Percentiles rank a stretch among this genome's conserved stretches.
These are phyloP conservation scores for Cladophialophora immunda DNA, from an alignment of 2,329 filamentous ascomycete genomes.

Conservation along the genomic window DNA sequence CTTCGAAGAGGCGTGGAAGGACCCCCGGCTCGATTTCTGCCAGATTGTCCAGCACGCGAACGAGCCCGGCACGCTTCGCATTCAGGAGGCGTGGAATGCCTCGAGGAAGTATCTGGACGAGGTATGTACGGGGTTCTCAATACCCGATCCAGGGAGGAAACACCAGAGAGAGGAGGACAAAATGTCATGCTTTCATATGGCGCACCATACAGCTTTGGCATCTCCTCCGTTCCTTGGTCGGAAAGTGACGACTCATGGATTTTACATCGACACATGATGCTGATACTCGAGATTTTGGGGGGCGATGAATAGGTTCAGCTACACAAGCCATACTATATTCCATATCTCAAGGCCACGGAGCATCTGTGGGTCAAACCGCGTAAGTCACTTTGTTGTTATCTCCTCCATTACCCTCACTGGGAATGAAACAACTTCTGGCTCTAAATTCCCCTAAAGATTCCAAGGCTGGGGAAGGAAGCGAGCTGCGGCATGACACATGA, in stretches of 20 bases:
- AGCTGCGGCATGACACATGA: too few relatives aligned
- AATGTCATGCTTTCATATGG: too few relatives aligned
- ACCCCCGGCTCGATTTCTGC: conserved; percentile 11
- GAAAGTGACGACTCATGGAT: neutral
- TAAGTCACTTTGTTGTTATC: neutral
- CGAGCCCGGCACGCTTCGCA: conserved; percentile 7
- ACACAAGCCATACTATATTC: conserved; percentile 7
- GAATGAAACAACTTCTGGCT: neutral
- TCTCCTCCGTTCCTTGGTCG: too few relatives aligned
- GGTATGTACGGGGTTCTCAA: neutral
- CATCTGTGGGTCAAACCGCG: conserved; percentile 12
- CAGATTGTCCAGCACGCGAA: conserved; percentile 6
- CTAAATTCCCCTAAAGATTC: neutral
- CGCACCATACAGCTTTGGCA: too few relatives aligned
- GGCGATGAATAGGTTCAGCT: conserved; percentile 1
- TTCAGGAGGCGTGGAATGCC: conserved; percentile 12
- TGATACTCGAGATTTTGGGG: neutral
- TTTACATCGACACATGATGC: neutral
- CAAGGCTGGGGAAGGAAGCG: too few relatives aligned
- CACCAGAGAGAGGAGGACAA: too few relatives aligned
- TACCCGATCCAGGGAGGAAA: neutral
- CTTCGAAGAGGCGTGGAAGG: conserved; percentile 9
- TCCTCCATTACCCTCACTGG: neutral
- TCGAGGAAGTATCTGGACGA: conserved; percentile 13
- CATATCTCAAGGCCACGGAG: conserved; percentile 9